Percentiles rank a stretch among this genome's conserved stretches.
Conservation (phyloP, 805 yeast genomes). For the Metschnikowia shivogae region DNA sequence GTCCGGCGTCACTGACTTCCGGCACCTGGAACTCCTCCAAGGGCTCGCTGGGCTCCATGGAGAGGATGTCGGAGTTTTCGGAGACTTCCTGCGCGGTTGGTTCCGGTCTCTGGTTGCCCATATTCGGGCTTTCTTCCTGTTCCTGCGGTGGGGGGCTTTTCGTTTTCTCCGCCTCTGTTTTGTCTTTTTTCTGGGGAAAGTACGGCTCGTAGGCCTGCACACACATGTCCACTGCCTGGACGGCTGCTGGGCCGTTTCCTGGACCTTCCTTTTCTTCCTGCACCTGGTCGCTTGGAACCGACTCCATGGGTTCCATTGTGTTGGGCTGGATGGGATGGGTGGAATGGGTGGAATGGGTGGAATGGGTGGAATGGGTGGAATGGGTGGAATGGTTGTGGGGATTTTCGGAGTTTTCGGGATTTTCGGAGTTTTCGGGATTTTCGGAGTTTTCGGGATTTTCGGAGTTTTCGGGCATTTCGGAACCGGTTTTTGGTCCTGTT, state of each 20-base stretch:
- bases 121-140: too few relatives aligned
- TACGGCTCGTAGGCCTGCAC: constrained; percentile 5
- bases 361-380: too few relatives aligned
- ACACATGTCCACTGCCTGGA: not conserved
- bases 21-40: constrained; percentile 9
- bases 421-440: not conserved
- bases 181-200: not conserved
- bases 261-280: not conserved
- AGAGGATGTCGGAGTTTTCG: constrained; percentile 2
- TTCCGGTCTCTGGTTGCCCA: too few relatives aligned
- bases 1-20: not conserved
- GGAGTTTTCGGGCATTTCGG: not conserved
- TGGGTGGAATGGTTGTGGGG: not conserved
- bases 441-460: not conserved
- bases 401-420: not conserved
- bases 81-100: not conserved
- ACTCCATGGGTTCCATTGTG: too few relatives aligned
- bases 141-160: too few relatives aligned
- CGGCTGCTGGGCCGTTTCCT: too few relatives aligned
- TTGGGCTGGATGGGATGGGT: too few relatives aligned
- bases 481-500: too few relatives aligned
- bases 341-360: too few relatives aligned
- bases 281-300: not conserved
- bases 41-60: constrained; percentile 10
- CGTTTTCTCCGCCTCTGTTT: not conserved